Conservation (phyloP, 2,329 filamentous ascomycete species). For the Aaosphaeria arxii region DNA sequence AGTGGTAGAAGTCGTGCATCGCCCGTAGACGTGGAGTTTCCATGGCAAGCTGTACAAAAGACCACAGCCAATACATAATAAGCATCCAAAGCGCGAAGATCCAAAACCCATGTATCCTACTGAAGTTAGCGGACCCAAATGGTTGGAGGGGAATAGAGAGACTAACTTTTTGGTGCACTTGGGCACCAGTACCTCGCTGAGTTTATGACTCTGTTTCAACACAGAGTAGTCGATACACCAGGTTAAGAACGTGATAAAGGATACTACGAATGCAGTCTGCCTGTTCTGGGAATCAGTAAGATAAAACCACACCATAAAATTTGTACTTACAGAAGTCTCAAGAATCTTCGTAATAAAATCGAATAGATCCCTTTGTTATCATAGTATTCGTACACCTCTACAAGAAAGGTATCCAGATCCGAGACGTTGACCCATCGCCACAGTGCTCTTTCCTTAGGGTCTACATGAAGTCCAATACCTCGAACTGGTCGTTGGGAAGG, state of each 20-base stretch:
- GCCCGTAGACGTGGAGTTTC: slow-evolving; percentile 71
- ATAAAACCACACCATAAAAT: too few relatives aligned
- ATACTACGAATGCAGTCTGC: slow-evolving; percentile 77
- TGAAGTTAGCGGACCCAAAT: background rate
- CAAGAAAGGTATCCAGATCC: slow-evolving; percentile 84
- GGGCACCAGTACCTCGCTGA: slow-evolving; percentile 62
- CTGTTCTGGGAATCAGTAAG: slow-evolving; percentile 40
- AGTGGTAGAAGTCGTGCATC: slow-evolving; percentile 81
- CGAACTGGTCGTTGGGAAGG: slow-evolving; percentile 16
- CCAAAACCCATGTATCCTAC: slow-evolving; percentile 69
- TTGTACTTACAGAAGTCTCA: slow-evolving; percentile 67
- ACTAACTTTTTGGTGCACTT: slow-evolving; percentile 63
- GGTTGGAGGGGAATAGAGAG: background rate
- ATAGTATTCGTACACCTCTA: slow-evolving; percentile 84
- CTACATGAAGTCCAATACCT: slow-evolving; percentile 34
- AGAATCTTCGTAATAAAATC: slow-evolving; percentile 67
- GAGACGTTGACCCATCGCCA: slow-evolving; percentile 92
- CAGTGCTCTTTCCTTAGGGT: slow-evolving; percentile 74
- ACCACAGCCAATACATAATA: slow-evolving; percentile 81
- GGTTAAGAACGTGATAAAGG: slow-evolving; percentile 77
- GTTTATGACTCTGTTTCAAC: slow-evolving; percentile 62
- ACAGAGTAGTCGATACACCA: slow-evolving; percentile 82
- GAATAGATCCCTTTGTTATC: slow-evolving; percentile 80
- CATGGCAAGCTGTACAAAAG: slow-evolving; percentile 69
- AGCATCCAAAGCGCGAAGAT: slow-evolving; percentile 81